Evolutionary conservation across 129 eudicot genomes (phyloP).

Genomic region (Pittosporum tobira): DNA sequence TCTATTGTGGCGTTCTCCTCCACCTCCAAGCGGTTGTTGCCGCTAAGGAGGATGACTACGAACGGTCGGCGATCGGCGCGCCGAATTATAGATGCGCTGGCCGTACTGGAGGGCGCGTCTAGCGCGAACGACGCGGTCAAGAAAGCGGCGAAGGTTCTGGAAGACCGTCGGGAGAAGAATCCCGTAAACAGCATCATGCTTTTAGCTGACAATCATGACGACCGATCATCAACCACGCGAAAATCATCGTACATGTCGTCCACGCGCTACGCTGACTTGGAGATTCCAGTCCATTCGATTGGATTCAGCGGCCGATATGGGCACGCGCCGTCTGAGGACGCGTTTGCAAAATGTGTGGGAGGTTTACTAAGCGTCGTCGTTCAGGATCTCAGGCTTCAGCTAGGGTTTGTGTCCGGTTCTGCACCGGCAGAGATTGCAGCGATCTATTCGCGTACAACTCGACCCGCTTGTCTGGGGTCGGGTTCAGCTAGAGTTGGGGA

Average conservation of each 20-base stretch:
- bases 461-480: conserved; percentile 48
- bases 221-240: not conserved
- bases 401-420: conserved; percentile 48
- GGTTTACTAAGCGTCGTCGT: conserved; percentile 37
- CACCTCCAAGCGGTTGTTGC: conserved; percentile 61
- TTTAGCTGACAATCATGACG: conserved; percentile 38
- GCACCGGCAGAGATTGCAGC: conserved; percentile 49
- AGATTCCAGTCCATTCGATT: conserved; percentile 53
- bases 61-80: conserved; percentile 62
- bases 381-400: conserved; percentile 48
- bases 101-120: conserved; percentile 36
- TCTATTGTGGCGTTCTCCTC: conserved; percentile 84
- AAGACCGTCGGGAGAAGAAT: conserved; percentile 72
- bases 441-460: conserved; percentile 47
- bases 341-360: conserved; percentile 28
- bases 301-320: conserved; percentile 20
- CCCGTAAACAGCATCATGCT: conserved; percentile 46
- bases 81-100: conserved; percentile 66
- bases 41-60: conserved; percentile 65
- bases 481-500: conserved; percentile 48
- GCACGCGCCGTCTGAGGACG: conserved; percentile 22
- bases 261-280: conserved; percentile 31
- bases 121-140: conserved; percentile 55
- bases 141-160: conserved; percentile 72
- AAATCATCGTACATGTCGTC: conserved; percentile 27